Evolutionary conservation across 2,329 filamentous ascomycete genomes (phyloP), one percentile per base, ranked within the genome.

Genomic region (Dactylellina haptotyla): DNA sequence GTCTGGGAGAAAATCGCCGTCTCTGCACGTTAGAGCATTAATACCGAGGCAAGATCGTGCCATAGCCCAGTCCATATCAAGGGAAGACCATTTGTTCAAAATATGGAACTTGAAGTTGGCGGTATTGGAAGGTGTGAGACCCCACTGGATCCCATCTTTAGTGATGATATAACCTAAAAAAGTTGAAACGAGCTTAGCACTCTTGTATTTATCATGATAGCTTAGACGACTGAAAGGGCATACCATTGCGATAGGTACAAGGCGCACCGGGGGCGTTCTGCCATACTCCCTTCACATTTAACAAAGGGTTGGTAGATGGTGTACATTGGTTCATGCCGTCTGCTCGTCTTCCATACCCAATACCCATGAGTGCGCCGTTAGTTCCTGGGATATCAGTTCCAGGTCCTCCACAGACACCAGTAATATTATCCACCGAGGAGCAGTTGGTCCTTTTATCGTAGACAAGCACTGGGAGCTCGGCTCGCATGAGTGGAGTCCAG

Each of bases 161-260:
- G 56, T 69, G 54, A 69, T 46, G n/a, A 61, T 45, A 28, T 69
- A 69, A 25, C 64, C 64, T 69, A 16, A 20, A 12, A 43, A 16
- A 8, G n/a, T 10, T n/a, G n/a, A n/a, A n/a, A n/a, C n/a, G n/a
- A n/a, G n/a, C 16, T 5, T n/a, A 43, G 4, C 5, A 43, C 16
- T 16, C 8, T 8, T 43, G 5, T 16, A n/a, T 43, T 43, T 5
- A 46, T 9, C 12, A 8, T 34, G 6, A 14, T 6, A 34, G 32
- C 6, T 14, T 34, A 34, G 32, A 34, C 6, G 6, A 34, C 32
- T 34, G 6, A 6, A 14, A 26, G 37, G 37, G 9, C 34, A 18
- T 37, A 69, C 64, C 64, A 48, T 69, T 69, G 2, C 64, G 54
- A 41, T 69, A 69, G 23, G 28, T 62, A 32, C 54, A 69, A 0